Evolutionary conservation across 73 alveolate genomes (phyloP).

Genomic region (Paramecium sonneborni): DNA sequence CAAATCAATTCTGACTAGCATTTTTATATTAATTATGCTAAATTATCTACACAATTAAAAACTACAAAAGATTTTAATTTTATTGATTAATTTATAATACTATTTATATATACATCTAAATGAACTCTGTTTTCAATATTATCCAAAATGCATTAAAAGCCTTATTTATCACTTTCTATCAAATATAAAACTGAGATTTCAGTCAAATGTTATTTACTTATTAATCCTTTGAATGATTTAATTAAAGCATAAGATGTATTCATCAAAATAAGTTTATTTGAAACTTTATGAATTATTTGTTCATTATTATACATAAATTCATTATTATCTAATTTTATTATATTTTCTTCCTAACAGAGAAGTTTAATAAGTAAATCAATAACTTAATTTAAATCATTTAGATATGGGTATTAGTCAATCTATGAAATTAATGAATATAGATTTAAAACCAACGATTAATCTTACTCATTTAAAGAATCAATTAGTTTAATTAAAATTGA

Average conservation of each 20-base stretch:
- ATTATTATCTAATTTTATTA: neutral
- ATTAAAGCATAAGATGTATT: neutral
- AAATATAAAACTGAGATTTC: neutral
- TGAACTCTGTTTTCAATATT: conserved; percentile 33
- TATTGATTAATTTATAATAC: neutral
- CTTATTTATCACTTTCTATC: neutral
- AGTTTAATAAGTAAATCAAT: neutral
- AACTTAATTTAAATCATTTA: neutral
- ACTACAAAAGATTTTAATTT: neutral
- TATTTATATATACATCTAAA: neutral
- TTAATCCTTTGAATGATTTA: conserved; percentile 30
- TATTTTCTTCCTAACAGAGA: neutral
- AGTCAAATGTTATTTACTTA: neutral
- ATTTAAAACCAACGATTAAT: neutral
- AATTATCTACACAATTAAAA: neutral
- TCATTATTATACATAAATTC: neutral
- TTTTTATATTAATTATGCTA: neutral
- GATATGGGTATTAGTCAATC: neutral
- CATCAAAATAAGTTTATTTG: neutral
- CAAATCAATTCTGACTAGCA: neutral
- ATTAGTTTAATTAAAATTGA: neutral
- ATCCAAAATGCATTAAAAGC: neutral
- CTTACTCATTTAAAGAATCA: neutral
- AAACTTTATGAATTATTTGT: neutral
- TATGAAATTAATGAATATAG: neutral